Percentiles rank a stretch among this genome's conserved stretches.
These are phyloP conservation scores for Agrocybe praecox DNA, from an alignment of 768 basidiomycete species.

Conservation along the genomic window DNA sequence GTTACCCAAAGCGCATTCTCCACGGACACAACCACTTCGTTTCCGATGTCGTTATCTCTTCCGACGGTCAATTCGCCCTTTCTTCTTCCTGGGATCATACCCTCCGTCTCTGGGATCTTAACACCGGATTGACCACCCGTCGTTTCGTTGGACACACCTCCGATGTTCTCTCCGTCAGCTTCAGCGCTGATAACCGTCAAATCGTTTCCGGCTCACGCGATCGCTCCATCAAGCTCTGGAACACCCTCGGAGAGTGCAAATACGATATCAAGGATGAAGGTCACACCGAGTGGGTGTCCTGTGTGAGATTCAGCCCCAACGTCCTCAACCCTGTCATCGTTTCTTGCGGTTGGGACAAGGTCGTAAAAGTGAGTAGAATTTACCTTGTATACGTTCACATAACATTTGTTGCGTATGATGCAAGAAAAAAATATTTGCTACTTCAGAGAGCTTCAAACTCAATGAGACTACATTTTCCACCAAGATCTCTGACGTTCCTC, in stretches of 20 bases:
- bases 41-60: slow-evolving; percentile 97
- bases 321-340: slow-evolving; percentile 97
- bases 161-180: slow-evolving; percentile 98
- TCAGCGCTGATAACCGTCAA: slow-evolving; percentile 99
- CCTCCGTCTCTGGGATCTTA: slow-evolving; percentile 98
- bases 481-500: slow-evolving; percentile 76
- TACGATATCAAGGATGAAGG: slow-evolving; percentile 99
- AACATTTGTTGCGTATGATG: slow-evolving; percentile 26
- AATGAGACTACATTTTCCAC: slow-evolving; percentile 83
- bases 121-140: slow-evolving; percentile 94
- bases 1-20: slow-evolving; percentile 96
- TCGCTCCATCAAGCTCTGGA: slow-evolving; percentile 99
- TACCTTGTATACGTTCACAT: slow-evolving; percentile 1
- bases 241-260: slow-evolving; percentile 99
- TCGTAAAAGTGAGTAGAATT: slow-evolving; percentile 83
- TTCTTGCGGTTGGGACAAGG: slow-evolving; percentile 99
- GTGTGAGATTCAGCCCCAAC: slow-evolving; percentile 99
- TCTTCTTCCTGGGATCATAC: slow-evolving; percentile 99
- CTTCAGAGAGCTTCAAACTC: slow-evolving; percentile 74
- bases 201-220: slow-evolving; percentile 99
- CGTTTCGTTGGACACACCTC: slow-evolving; percentile 98
- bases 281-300: slow-evolving; percentile 98
- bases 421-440: slow-evolving; percentile 76
- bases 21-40: slow-evolving; percentile 99
- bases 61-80: slow-evolving; percentile 98